phyloP scores from a whole-genome alignment of 1,284 basidiomycete genomes.

The Volvariella volvacea region DNA sequence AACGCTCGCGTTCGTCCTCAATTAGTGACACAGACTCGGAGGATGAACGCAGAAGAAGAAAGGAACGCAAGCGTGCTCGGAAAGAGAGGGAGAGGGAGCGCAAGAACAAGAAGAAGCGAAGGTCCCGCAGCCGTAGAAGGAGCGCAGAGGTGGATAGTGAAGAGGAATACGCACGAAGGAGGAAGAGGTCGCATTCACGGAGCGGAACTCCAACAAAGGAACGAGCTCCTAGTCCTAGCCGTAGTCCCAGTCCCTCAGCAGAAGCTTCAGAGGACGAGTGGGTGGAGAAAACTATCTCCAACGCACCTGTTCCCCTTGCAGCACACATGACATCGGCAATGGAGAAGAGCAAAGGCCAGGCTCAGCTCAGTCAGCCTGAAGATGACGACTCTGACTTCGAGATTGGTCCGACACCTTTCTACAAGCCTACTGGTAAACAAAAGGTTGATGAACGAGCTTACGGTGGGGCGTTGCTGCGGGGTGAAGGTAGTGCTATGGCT shows the following conservation, averaged over 20 bases:
- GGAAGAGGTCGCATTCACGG: constrained; percentile 1
- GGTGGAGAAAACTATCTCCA: constrained; percentile 52
- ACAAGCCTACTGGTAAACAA: constrained; percentile 33
- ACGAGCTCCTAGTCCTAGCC: constrained; percentile 8
- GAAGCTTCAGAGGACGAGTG: constrained; percentile 59
- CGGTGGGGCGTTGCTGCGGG: constrained; percentile 82
- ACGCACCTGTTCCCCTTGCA: constrained; percentile 16
- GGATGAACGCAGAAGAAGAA: constrained; percentile 46
- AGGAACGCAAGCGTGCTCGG: constrained; percentile 50
- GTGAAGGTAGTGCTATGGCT: constrained; percentile 97
- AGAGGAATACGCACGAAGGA: constrained; percentile 2
- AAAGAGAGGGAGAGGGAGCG: constrained; percentile 42
- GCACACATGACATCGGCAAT: neutral
- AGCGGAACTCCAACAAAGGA: constrained; percentile 16
- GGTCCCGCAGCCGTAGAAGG: constrained; percentile 33
- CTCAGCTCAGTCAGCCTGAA: constrained; percentile 9
- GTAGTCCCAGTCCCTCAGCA: constrained; percentile 22
- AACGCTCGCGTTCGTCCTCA: constrained; percentile 45
- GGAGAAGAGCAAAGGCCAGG: neutral
- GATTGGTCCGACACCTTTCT: constrained; percentile 55
- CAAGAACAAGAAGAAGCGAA: constrained; percentile 30
- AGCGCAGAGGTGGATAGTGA: constrained; percentile 12
- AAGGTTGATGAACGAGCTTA: constrained; percentile 74
- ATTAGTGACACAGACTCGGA: constrained; percentile 50
- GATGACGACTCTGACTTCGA: constrained; percentile 45